Percentiles rank a stretch among this genome's conserved stretches.
These are phyloP conservation scores for Protomyces macrosporus DNA, from an alignment of 1,139 yeast species.

Conservation along the genomic window DNA sequence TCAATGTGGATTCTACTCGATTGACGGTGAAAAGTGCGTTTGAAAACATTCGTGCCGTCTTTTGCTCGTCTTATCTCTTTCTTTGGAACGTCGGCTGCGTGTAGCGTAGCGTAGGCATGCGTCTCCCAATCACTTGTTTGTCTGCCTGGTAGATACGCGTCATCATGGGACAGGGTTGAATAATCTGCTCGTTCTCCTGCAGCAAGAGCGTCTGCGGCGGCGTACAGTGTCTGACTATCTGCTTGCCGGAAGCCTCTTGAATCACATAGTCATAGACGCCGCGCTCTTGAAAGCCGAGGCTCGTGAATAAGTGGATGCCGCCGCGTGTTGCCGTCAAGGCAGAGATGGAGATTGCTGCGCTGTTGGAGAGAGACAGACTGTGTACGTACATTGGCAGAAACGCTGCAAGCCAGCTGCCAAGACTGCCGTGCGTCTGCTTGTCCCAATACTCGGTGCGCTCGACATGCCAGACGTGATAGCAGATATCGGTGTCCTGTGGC, in stretches of 20 bases:
- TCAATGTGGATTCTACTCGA: slow-evolving; percentile 21
- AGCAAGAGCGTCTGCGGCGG: neutral
- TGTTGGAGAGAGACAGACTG: too few species aligned
- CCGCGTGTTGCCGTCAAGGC: neutral
- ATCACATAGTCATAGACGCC: neutral
- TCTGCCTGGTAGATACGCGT: neutral
- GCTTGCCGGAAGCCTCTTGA: neutral
- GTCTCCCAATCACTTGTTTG: neutral
- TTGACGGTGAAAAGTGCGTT: slow-evolving; percentile 8
- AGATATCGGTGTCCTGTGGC: neutral
- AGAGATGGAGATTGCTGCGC: neutral
- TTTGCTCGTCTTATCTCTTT: too few species aligned
- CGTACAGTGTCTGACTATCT: neutral
- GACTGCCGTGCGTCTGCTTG: neutral
- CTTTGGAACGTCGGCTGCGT: too few species aligned
- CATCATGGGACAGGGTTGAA: neutral
- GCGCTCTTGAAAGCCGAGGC: neutral
- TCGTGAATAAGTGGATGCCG: neutral
- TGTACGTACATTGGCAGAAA: too few species aligned
- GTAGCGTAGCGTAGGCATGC: too few species aligned
- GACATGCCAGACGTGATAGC: neutral
- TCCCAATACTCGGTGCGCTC: neutral
- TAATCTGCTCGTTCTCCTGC: neutral
- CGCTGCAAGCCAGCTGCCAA: neutral
- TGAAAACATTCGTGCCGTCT: neutral